Evolutionary conservation across 2,329 filamentous ascomycete species (phyloP).

Genomic region (Fusarium sacchari): DNA sequence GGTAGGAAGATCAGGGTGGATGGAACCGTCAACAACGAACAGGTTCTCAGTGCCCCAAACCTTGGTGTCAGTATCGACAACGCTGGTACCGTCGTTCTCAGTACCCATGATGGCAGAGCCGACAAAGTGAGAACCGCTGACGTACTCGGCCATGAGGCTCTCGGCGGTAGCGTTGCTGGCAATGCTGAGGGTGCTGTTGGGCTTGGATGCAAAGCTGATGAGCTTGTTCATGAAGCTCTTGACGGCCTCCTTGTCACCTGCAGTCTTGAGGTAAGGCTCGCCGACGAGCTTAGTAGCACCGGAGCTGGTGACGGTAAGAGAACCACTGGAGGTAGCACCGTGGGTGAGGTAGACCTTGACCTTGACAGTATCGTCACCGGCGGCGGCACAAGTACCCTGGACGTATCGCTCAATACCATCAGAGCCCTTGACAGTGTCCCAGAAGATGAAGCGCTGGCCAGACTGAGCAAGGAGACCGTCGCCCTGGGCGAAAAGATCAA

Average conservation of each 20-base stretch:
- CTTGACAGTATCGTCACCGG: slow-evolving; percentile 54
- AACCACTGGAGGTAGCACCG: slow-evolving; percentile 58
- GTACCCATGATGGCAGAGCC: slow-evolving; percentile 70
- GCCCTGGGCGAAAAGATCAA: slow-evolving; percentile 49
- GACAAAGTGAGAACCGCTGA: slow-evolving; percentile 63
- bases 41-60: slow-evolving; percentile 76
- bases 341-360: slow-evolving; percentile 63
- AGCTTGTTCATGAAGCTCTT: slow-evolving; percentile 65
- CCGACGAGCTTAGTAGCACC: slow-evolving; percentile 55
- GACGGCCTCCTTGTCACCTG: slow-evolving; percentile 55
- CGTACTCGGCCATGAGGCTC: slow-evolving; percentile 64
- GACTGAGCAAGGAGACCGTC: slow-evolving; percentile 56
- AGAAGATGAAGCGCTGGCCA: slow-evolving; percentile 59
- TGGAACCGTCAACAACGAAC: slow-evolving; percentile 73
- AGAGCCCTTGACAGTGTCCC: slow-evolving; percentile 55
- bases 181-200: slow-evolving; percentile 66
- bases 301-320: slow-evolving; percentile 53
- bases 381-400: slow-evolving; percentile 58
- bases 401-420: slow-evolving; percentile 52
- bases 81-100: slow-evolving; percentile 63
- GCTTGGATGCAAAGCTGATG: slow-evolving; percentile 71
- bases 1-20: slow-evolving; percentile 75
- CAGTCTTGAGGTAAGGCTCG: slow-evolving; percentile 50
- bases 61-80: slow-evolving; percentile 71
- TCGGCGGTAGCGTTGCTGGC: slow-evolving; percentile 55